Conservation (phyloP, 2,329 filamentous ascomycete species). For the Colletotrichum cereale region DNA sequence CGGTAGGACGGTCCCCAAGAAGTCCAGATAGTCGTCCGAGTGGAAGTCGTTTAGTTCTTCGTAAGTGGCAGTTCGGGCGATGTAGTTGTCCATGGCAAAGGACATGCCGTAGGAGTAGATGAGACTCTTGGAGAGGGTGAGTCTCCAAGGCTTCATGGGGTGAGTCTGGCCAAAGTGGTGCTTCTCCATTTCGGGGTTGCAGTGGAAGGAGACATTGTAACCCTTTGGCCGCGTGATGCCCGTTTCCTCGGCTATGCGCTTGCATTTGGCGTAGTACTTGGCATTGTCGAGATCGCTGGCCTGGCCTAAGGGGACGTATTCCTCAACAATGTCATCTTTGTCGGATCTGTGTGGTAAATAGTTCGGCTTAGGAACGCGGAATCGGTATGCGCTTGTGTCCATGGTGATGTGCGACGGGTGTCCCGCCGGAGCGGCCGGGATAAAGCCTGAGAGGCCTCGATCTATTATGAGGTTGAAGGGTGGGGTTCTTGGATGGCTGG, state of each 20-base stretch:
- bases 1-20: conserved; percentile 79
- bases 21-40: conserved; percentile 89
- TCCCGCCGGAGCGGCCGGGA: conserved; percentile 27
- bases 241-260: conserved; percentile 68
- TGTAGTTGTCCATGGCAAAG: conserved; percentile 95
- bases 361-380: conserved; percentile 69
- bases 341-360: conserved; percentile 69
- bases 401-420: conserved; percentile 29
- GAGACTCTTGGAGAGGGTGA: conserved; percentile 94
- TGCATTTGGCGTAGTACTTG: conserved; percentile 69
- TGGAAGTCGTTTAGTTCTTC: conserved; percentile 92
- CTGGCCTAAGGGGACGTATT: conserved; percentile 64
- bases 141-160: conserved; percentile 98
- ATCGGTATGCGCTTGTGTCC: conserved; percentile 55
- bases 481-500: conserved; percentile 1
- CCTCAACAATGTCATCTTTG: conserved; percentile 65
- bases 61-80: conserved; percentile 84
- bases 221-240: conserved; percentile 85
- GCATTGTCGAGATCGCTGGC: conserved; percentile 68
- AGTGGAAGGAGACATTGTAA: conserved; percentile 94
- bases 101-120: conserved; percentile 97
- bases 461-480: conserved; percentile 14
- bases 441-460: conserved; percentile 3
- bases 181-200: conserved; percentile 93
- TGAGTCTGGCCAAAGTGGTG: conserved; percentile 98